phyloP scores from a whole-genome alignment of 768 basidiomycete species.

The Rhizopogon roseolus region DNA sequence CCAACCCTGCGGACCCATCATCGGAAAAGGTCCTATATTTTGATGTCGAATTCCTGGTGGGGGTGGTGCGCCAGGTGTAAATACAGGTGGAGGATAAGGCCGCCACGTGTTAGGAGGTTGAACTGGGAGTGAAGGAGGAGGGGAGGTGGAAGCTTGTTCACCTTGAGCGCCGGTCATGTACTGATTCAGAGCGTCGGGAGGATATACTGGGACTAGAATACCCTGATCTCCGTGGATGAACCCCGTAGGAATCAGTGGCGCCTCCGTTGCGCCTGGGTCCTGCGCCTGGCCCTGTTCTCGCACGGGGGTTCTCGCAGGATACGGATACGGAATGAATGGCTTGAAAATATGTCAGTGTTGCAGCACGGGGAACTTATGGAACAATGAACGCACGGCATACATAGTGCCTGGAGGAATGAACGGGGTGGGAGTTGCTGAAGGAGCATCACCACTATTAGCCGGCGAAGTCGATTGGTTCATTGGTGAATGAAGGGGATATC shows the following conservation, averaged over 20 bases:
- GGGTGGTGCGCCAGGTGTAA: constrained; percentile 11
- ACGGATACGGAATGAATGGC: constrained; percentile 49
- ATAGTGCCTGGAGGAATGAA: constrained; percentile 35
- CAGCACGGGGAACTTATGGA: not conserved
- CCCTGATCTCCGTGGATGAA: constrained; percentile 74
- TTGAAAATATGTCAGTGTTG: constrained; percentile 17
- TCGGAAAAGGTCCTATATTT: constrained; percentile 18
- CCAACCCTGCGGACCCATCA: constrained; percentile 19
- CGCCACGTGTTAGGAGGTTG: constrained; percentile 29
- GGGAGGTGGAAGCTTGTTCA: constrained; percentile 13
- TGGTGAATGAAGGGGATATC: constrained; percentile 34
- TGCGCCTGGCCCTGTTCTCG: constrained; percentile 9
- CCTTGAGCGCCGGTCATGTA: constrained; percentile 52
- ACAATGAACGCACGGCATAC: constrained; percentile 40
- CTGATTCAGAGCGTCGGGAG: constrained; percentile 62
- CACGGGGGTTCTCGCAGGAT: constrained; percentile 27
- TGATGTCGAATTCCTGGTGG: constrained; percentile 27
- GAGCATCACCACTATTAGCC: constrained; percentile 34
- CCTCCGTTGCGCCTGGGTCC: constrained; percentile 28
- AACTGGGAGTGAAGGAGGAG: constrained; percentile 19
- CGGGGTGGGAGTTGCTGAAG: constrained; percentile 24
- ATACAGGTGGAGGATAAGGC: constrained; percentile 23
- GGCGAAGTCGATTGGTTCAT: constrained; percentile 19
- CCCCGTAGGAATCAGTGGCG: constrained; percentile 59
- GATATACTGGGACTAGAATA: constrained; percentile 66